Conservation (phyloP, 176 grass and related monocot genomes). For the Ananas comosus region DNA sequence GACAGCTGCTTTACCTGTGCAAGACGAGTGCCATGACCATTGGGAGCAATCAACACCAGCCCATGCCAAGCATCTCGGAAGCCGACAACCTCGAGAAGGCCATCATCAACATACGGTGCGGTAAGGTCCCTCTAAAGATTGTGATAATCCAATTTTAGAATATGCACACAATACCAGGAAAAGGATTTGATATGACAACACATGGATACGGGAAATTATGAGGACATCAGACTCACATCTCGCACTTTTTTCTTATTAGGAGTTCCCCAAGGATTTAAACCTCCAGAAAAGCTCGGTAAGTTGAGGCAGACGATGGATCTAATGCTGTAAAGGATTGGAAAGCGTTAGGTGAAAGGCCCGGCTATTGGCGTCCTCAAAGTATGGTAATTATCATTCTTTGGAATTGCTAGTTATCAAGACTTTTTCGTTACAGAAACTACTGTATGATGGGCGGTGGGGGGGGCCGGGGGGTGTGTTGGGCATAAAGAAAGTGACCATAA, state of each 20-base stretch:
- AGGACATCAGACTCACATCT: slow-evolving; percentile 29
- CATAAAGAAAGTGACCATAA: too few relatives aligned
- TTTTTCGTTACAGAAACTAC: too few relatives aligned
- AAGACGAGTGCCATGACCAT: slow-evolving; percentile 77
- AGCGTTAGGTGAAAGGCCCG: not conserved
- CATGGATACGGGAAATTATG: not conserved
- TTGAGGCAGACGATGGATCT: slow-evolving; percentile 64
- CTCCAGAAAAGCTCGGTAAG: slow-evolving; percentile 68
- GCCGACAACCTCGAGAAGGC: slow-evolving; percentile 72
- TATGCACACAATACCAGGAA: not conserved
- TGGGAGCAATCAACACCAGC: slow-evolving; percentile 69
- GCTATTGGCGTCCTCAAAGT: not conserved
- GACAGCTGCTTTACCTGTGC: slow-evolving; percentile 40
- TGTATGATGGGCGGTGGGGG: too few relatives aligned
- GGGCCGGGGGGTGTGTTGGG: too few relatives aligned
- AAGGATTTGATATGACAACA: not conserved
- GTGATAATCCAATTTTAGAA: slow-evolving; percentile 7
- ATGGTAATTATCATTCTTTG: not conserved
- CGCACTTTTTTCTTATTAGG: slow-evolving; percentile 29
- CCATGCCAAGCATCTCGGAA: slow-evolving; percentile 95
- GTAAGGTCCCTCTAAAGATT: slow-evolving; percentile 53
- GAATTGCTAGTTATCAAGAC: too few relatives aligned
- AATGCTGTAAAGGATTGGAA: slow-evolving; percentile 33
- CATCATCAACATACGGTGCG: slow-evolving; percentile 62
- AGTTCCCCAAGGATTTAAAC: slow-evolving; percentile 60